These are phyloP conservation scores for Fusarium sp. DNA, from an alignment of 2,329 filamentous ascomycete genomes.

Conservation along the genomic window DNA sequence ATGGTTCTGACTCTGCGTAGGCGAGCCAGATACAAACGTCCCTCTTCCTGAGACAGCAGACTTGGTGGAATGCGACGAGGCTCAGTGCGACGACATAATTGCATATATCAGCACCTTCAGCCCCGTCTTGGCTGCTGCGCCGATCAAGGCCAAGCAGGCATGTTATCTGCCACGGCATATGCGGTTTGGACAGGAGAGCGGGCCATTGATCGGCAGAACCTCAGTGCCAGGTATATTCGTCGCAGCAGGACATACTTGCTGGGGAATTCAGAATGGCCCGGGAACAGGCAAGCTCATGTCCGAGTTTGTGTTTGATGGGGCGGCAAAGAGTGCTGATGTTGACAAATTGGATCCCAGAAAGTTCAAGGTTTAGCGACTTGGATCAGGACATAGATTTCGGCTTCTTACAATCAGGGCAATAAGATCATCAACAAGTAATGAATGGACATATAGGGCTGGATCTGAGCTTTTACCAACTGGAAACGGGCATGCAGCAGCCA, in stretches of 20 bases:
- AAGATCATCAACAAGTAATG: not conserved
- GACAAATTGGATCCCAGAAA: constrained; percentile 72
- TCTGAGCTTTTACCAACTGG: no score
- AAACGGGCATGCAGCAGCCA: no score
- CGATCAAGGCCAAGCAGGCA: constrained; percentile 81
- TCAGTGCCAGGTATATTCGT: constrained; percentile 78
- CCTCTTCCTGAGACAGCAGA: constrained; percentile 80
- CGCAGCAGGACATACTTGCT: constrained; percentile 93
- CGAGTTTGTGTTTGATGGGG: constrained; percentile 79
- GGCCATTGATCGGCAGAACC: constrained; percentile 81
- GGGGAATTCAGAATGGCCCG: constrained; percentile 97
- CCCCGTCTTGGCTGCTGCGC: constrained; percentile 71
- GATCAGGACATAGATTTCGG: not conserved
- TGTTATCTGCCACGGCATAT: constrained; percentile 90
- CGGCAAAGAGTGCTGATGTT: constrained; percentile 73
- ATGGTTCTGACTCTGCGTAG: constrained; percentile 44
- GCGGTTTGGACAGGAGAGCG: constrained; percentile 65
- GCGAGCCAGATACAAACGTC: constrained; percentile 79
- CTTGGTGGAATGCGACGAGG: constrained; percentile 77
- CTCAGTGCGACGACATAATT: constrained; percentile 84
- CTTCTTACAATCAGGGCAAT: not conserved
- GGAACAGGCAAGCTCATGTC: constrained; percentile 85
- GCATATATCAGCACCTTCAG: constrained; percentile 77
- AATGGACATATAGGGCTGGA: not conserved
- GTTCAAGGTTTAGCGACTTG: constrained; percentile 59